Conservation (phyloP, 169 alveolate species). For the Amoebophrya sp. region DNA sequence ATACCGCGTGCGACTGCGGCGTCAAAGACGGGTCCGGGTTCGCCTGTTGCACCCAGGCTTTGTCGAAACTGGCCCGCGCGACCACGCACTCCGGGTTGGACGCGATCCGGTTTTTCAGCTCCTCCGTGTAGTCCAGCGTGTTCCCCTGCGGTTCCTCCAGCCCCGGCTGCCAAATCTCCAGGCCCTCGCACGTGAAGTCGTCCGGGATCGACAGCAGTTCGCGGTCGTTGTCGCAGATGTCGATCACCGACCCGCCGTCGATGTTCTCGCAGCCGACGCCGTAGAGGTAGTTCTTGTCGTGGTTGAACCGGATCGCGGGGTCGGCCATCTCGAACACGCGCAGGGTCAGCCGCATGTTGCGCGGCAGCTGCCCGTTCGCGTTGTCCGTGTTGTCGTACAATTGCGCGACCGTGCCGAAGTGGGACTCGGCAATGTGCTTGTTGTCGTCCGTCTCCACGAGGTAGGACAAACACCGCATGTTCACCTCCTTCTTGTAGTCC, state of each 20-base stretch:
- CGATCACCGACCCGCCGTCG: neutral
- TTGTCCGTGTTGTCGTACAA: neutral
- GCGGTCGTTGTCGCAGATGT: neutral
- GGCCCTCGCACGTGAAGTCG: neutral
- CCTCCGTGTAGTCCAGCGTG: too few species aligned
- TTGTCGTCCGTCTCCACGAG: slow-evolving; percentile 13
- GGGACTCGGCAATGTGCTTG: neutral
- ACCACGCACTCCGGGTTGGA: neutral
- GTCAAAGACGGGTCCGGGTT: neutral
- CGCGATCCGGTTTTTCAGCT: too few species aligned
- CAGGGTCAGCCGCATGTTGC: neutral
- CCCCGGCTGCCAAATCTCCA: neutral
- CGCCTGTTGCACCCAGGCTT: neutral
- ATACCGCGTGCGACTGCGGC: neutral
- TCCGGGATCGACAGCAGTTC: neutral
- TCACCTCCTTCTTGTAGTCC: neutral
- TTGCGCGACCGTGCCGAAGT: neutral
- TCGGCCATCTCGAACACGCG: slow-evolving; percentile 1
- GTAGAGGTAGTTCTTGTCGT: too few species aligned
- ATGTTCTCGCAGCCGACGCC: neutral
- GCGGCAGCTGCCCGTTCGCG: neutral
- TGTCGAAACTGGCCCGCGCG: neutral
- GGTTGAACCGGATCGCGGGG: neutral
- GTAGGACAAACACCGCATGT: neutral
- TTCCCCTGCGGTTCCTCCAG: too few species aligned